phyloP scores from a whole-genome alignment of 495 filamentous ascomycete species.

The Podospora bellae-mahoneyi region DNA sequence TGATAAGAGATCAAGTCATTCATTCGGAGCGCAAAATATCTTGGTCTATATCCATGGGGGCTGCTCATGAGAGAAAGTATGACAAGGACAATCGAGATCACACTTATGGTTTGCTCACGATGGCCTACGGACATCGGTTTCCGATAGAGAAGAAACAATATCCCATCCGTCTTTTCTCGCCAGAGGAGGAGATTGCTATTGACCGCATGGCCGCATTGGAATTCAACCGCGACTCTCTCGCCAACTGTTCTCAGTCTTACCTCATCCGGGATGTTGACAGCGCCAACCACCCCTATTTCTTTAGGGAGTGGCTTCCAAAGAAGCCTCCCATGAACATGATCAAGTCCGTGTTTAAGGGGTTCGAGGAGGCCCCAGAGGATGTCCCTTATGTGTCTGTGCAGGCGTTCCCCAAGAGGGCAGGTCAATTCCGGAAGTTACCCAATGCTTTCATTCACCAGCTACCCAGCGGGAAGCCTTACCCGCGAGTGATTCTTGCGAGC shows the following conservation, averaged over 20 bases:
- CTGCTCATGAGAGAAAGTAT: background rate
- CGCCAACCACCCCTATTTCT: slow-evolving; percentile 32
- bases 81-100: slow-evolving; percentile 36
- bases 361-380: slow-evolving; percentile 34
- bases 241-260: slow-evolving; percentile 13
- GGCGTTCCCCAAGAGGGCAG: slow-evolving; percentile 53
- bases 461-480: slow-evolving; percentile 32
- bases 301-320: slow-evolving; percentile 30
- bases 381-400: slow-evolving; percentile 48
- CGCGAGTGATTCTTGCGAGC: slow-evolving; percentile 32
- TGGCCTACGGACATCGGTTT: slow-evolving; percentile 47
- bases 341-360: slow-evolving; percentile 20
- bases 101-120: slow-evolving; percentile 47
- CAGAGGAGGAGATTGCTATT: slow-evolving; percentile 18
- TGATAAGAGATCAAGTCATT: slow-evolving; percentile 43
- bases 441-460: slow-evolving; percentile 14
- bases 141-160: slow-evolving; percentile 36
- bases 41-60: slow-evolving; percentile 38
- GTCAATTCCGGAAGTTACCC: slow-evolving; percentile 53
- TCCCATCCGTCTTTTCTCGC: slow-evolving; percentile 34
- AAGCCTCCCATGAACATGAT: slow-evolving; percentile 38
- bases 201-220: slow-evolving; percentile 16
- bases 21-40: slow-evolving; percentile 48
- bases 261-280: slow-evolving; percentile 35
- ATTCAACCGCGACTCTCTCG: slow-evolving; percentile 18